Base-by-base conservation (phyloP, 2,329 filamentous ascomycete genomes). In the Colletotrichum gloeosporioides region DNA sequence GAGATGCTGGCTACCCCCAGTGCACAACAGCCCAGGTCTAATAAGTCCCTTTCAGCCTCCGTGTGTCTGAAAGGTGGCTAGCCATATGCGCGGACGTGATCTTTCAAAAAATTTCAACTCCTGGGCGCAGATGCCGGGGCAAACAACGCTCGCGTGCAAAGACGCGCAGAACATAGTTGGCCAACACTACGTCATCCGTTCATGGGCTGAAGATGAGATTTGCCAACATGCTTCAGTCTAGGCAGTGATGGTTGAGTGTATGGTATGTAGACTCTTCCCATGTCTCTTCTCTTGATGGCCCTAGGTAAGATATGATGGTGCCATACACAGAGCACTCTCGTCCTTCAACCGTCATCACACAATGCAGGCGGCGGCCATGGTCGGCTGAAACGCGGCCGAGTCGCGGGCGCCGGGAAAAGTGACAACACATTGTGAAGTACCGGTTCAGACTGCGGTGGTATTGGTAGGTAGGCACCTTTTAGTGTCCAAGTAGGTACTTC, bases 351-450 rank as follows among this genome's bases (percentile, higher is more conserved):
- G 29, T 32, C 29, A 25, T 32, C 31, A 62, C 57, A 13, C 59
- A 62, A 10, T 13, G 31, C 29, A 10, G 9, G 32, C 53, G 32
- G 57, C 32, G 70, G 63, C 63, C 62, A 32, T 32, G 66, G 39
- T 63, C 69, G 69, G 63, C 53, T 75, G 69, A 75, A 75, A 75
- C 68, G 63, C 69, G 53, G 62, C 32, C 69, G 69, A 73, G 55
- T 68, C 69, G 69, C 25, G 62, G 55, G 55, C 32, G 53, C n/a
- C 67, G 18, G 8, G 15, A 53, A 36, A 66, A 61, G 36, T 27
- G 31, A 71, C 68, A 71, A 71, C 68, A 31, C 49, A 31, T 49
- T 49, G 44, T 49, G 44, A 53, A 13, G 44, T 22, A n/a, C 3
- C 39, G 18, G 39, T n/a, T 49, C 39, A 49, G 18, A 49, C 39